Base-by-base conservation (phyloP, 2,329 filamentous ascomycete species). In the Penicillium sp. region DNA sequence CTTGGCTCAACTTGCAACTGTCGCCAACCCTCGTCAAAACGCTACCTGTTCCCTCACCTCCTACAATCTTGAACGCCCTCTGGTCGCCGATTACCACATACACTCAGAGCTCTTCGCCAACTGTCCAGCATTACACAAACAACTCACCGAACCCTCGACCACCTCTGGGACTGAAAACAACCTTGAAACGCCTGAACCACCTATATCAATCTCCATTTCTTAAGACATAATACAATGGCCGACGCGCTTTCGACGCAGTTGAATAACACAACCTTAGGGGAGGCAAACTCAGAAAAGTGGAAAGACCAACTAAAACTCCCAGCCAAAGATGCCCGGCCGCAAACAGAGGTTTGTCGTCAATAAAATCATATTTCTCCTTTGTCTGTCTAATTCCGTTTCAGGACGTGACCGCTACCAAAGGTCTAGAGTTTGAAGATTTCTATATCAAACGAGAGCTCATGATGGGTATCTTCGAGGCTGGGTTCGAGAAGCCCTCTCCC, bases 391-490 rank as follows among this genome's bases (percentile, higher is more conserved):
- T 60, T 60, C 26, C 41, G 38, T 49, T 65, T 54, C 71, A 96
- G 91, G 95, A 99, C 91, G 96, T 99, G 65, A 98, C 94, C 61
- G 93, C 93, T 72, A 99, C 94, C 35, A 98, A 97, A 82, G 95
- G 95, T 64, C 85, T 99, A 65, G 95, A 99, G 71, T 99, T 97
- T 75, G 96, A 99, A 80, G 92, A 98, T 70, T 97, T 99, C 77
- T 91, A 91, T 69, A 90, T 99, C 71, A 97, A 96, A 83, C 87
- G 95, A 76, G 92, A 97, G 76, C 83, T 99, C 64, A 88, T 99
- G 82, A 99, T 98, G 94, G 95, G 95, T 66, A 98, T 99, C 69
- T 99, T 98, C 79, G 95, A 99, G 83, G 95, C 95, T 70, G 95
- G 95, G 66, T 99, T 97, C 79, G 95, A 99, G 79, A 97, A 96